Base-by-base conservation (phyloP, 805 yeast genomes). In the Isabelozyma rhagii region DNA sequence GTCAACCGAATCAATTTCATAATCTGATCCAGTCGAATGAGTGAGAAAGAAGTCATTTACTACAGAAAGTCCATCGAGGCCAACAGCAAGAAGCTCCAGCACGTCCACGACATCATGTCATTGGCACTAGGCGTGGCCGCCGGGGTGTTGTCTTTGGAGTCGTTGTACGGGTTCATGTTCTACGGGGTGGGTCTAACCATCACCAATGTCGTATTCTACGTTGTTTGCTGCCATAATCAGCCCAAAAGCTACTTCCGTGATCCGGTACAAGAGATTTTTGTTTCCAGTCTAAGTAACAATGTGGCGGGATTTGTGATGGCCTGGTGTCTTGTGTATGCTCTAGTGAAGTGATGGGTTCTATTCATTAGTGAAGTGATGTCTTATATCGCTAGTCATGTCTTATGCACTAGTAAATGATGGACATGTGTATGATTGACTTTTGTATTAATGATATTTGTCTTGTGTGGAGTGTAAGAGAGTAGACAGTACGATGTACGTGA, bases 251-350 rank as follows among this genome's bases (percentile, higher is more conserved):
- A 57, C 55, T 71, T 67, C 50, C 53, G 55, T 18, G 61, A 51
- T 15, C 76, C 78, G 0, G 15, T 63, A 5, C 59, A 60, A 28
- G 73, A 71, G 46, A 57, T 73, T 3, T 68, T 73, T 40, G 27
- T 71, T 10, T 67, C 61, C n/a, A 67, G 72, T 1, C 43, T 72
- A 8, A 52, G 63, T 43, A 58, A 62, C 7, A 66, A 69, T 47
- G 55, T 68, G 5, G 67, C 78, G 0, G 78, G 77, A 8, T 74
- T 55, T 48, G 60, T 74, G 17, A 73, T 74, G 79, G 72, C 72
- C 78, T 74, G 79, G 79, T 74, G 79, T 56, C 63, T 74, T 60
- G 73, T 72, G 39, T 71, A 66, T 55, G 78, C 78, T 0, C 59
- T 74, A 47, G 75, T 73, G 15, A 70, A 69, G 51, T 57, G 49